Base-by-base conservation (phyloP, 2,329 filamentous ascomycete species). In the Aureobasidium sp. region DNA sequence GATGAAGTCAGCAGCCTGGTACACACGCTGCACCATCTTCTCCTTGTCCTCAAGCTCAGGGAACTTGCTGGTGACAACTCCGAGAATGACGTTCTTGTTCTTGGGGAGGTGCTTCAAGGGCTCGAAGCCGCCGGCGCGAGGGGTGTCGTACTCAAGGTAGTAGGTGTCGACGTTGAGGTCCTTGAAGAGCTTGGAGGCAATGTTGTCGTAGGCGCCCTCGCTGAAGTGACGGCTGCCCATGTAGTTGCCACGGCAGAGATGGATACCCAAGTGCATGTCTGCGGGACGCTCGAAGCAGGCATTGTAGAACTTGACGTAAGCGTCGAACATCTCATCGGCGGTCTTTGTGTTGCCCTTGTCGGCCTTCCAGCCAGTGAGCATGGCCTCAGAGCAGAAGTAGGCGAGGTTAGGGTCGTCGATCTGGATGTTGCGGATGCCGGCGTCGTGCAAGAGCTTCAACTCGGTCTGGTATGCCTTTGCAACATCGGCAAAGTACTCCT, bases 221-320 rank as follows among this genome's bases (percentile, higher is more conserved):
- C 72, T 73, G 66, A 77, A 77, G 62, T 77, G 74, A 39, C 74
- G 69, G 65, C 70, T 73, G 56, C 74, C 74, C 17, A 76, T 70
- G 62, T 76, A 77, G 66, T 77, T 77, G 23, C 75, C 69, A 62
- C 75, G 68, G 79, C 88, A 90, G 56, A 90, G 78, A 70, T 91
- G 88, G n/a, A 91, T 84, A 59, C 88, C 88, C 3, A 88, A 81
- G 74, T 89, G 87, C 79, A 90, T 82, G 70, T 90, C 87, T 1
- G 78, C 72, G 0, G 87, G 86, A 0, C 83, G 76, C 68, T 83
- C 80, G 67, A 90, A 80, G 68, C 79, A 83, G 74, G 88, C 85
- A 71, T 90, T 90, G 78, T 90, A 90, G 65, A 89, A 82, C 65
- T 81, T 79, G 71, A 91, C 88, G 74, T 91, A 91, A 36, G 85